Base-by-base conservation (phyloP, 2,329 filamentous ascomycete genomes). In the Pseudogymnoascus sp. region DNA sequence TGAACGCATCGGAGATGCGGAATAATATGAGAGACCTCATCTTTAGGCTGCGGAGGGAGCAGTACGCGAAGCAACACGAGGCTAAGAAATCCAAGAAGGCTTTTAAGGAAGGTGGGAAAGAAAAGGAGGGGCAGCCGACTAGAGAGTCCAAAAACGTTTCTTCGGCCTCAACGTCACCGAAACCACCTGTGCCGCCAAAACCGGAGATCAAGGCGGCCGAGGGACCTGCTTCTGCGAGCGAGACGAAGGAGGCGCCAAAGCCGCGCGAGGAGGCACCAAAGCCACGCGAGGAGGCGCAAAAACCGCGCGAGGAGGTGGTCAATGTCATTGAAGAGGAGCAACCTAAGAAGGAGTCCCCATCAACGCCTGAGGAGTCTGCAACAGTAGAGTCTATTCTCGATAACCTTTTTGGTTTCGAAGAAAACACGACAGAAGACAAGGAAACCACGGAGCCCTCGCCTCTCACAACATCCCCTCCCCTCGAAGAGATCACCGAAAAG, bases 1-100 rank as follows among this genome's bases (percentile, higher is more conserved):
- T 82, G 79, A 64, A 76, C 8, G 78, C 84, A 0, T 79, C 81
- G 0, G 71, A 80, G 7, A 82, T 93, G 69, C 85, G 92, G 21
- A 74, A 74, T 35, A 77, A 83, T 4, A 84, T 96, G 43, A 85
- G 91, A 31, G 73, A 83, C 0, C 79, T 88, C 39, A 79, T 96
- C 0, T 81, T 91, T 60, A 65, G 75, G 0, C 77, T 93, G 16
- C 83, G 90, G 63, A 71, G 77, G 6, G 77, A 84, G 66, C 87
- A 89, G 67, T 78, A 75, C 37, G 69, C 72, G 63, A 74, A 72
- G 64, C 68, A 69, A 16, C 74, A 71, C 60, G 65, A 64, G 2
- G 72, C 72, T 43, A 60, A 39, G 43, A 7, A 12, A 6, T 35
- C 38, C 12, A 60, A 21, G 55, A 33, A 2, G 21, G 35, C 52